Conservation (phyloP, 2,329 filamentous ascomycete genomes). For the Scedosporium apiospermum region DNA sequence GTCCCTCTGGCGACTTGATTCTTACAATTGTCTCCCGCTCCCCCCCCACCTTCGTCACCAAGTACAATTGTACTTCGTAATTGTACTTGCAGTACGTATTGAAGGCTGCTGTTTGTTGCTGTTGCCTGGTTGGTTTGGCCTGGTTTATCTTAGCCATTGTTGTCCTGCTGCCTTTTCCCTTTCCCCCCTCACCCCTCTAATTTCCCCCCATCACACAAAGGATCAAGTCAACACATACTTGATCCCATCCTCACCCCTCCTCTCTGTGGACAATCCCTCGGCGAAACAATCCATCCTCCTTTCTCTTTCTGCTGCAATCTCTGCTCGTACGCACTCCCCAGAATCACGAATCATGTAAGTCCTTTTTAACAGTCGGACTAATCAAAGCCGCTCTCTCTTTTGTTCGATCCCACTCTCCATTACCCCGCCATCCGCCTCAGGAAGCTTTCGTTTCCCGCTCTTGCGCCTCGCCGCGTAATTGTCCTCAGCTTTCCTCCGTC, state of each 20-base stretch:
- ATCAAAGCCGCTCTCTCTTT: neutral
- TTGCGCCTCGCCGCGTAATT: no score
- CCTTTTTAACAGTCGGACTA: neutral
- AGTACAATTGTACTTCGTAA: no score
- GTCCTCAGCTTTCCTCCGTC: neutral
- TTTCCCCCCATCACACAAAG: constrained; percentile 5
- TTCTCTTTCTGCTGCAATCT: neutral
- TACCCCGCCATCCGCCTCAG: no score
- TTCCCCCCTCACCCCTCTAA: constrained; percentile 3
- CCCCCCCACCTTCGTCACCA: no score
- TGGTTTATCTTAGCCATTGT: neutral
- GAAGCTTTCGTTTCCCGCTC: no score
- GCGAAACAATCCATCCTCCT: neutral
- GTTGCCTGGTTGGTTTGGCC: neutral
- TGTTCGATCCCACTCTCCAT: no score
- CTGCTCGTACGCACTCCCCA: neutral
- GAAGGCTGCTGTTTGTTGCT: neutral
- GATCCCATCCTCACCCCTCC: neutral
- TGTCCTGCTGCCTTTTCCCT: neutral
- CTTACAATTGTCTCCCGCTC: no score
- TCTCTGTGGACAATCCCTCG: neutral
- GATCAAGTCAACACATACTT: neutral
- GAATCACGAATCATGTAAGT: no score
- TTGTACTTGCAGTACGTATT: neutral
- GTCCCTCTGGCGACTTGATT: no score